These are phyloP conservation scores for Phaeotremella skinneri DNA, from an alignment of 768 basidiomycete species.

Conservation along the genomic window DNA sequence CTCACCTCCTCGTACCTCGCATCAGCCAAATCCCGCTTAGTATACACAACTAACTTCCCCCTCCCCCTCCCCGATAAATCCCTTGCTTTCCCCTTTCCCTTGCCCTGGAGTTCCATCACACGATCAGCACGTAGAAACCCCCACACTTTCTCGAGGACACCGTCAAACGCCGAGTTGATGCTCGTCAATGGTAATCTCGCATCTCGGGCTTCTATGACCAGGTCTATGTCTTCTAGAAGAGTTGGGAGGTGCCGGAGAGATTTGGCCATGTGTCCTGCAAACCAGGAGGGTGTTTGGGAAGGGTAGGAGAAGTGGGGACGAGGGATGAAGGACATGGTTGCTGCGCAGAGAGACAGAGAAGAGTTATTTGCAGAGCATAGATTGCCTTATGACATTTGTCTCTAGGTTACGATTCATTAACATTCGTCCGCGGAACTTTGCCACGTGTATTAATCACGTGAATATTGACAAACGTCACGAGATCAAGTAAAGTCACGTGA, in stretches of 20 bases:
- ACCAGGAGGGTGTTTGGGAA: constrained; percentile 83
- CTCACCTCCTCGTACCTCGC: constrained; percentile 81
- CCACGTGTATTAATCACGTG: no score
- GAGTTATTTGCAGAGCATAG: background rate
- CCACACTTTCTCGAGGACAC: constrained; percentile 49
- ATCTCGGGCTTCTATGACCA: constrained; percentile 93
- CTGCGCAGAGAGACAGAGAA: background rate
- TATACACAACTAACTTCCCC: constrained; percentile 85
- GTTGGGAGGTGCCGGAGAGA: constrained; percentile 74
- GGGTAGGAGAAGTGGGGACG: constrained; percentile 55
- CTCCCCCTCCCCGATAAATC: constrained; percentile 53
- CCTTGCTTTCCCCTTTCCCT: constrained; percentile 25
- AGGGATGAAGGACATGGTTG: constrained; percentile 16
- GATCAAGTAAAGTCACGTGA: no score
- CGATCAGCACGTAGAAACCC: constrained; percentile 26
- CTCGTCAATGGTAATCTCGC: constrained; percentile 88
- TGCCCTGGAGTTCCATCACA: constrained; percentile 19
- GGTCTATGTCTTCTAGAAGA: constrained; percentile 64
- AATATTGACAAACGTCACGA: no score
- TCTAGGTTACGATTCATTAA: no score
- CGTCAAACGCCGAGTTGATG: constrained; percentile 85
- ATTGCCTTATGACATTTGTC: no score
- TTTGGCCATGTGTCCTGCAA: constrained; percentile 90
- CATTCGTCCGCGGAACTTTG: no score
- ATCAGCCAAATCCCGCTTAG: constrained; percentile 88